Evolutionary conservation across 2,329 filamentous ascomycete species (phyloP).

Genomic region (Neofusicoccum umdonicola): DNA sequence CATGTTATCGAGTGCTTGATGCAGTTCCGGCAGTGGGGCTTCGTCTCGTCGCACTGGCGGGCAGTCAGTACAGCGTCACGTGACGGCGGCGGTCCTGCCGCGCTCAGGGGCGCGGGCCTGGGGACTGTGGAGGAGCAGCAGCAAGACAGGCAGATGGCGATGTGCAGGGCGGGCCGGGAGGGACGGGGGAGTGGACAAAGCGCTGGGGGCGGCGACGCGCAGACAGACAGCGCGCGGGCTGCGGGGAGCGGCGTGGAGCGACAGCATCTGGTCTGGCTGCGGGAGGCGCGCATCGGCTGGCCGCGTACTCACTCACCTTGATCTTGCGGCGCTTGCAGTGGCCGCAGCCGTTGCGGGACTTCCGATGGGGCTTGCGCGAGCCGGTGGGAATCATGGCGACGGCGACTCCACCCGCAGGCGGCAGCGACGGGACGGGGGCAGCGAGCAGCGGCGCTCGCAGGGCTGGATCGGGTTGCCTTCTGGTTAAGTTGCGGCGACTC

Average conservation of each 20-base stretch:
- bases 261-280: too few relatives aligned
- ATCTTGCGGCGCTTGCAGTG: conserved; percentile 17
- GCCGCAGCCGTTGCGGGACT: conserved; percentile 14
- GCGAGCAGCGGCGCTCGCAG: neutral
- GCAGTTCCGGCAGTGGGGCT: conserved; percentile 31
- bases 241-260: too few relatives aligned
- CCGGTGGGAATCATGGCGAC: conserved; percentile 7
- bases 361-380: conserved; percentile 14
- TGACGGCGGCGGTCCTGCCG: neutral
- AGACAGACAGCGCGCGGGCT: neutral
- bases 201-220: neutral
- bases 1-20: conserved; percentile 31
- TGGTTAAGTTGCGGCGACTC: neutral
- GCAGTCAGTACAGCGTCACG: neutral
- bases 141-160: neutral
- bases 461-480: neutral
- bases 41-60: conserved; percentile 31
- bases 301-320: conserved; percentile 3
- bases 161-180: neutral
- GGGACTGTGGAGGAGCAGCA: neutral
- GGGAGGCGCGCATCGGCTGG: neutral
- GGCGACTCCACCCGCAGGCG: too few relatives aligned
- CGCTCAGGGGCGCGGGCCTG: neutral
- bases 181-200: neutral
- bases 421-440: too few relatives aligned